Base-by-base conservation (phyloP, 176 grass and related monocot genomes). In the Calamus simplicifolius region DNA sequence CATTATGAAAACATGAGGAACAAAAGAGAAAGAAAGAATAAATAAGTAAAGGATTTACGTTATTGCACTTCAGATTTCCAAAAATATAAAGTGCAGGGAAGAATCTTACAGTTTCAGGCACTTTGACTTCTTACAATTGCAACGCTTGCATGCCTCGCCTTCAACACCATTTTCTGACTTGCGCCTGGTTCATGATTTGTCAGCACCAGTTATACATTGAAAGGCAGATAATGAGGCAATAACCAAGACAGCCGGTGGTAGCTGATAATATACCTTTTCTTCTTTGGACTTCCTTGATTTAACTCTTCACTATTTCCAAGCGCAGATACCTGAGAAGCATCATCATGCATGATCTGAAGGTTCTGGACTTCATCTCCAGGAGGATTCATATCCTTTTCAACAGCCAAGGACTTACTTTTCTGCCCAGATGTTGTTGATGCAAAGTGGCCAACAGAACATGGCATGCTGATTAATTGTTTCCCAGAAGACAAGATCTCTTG, bases 91-190 rank as follows among this genome's bases (percentile, higher is more conserved):
- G 12, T 43, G 35, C 35, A 12, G 6, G 59, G 82, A 58, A 62
- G 64, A 16, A 19, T 65, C 87, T 63, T 57, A 98, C 93, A 98
- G 79, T 83, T 98, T 98, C 67, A 98, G 75, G 76, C 93, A 98
- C 76, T 98, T 98, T 49, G 93, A 98, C 59, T 98, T 98, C 76
- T 98, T 98, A 66, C 93, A 98, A 69, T 89, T 98, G 76, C 93
- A 98, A 27, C 88, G 81, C 71, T 98, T 98, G 81, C 93, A 98
- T 63, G 84, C 74, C 13, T 92, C 93, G 29, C 67, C 73, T 64
- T 92, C 93, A 64, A 80, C 77, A 16, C 80, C 79, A 59, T 75
- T 92, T 59, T 98, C 88, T 57, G 69, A 51, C 80, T 89, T 98
- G 64, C 76, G 79, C 55, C 93, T 98, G 79, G 26, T 49, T 62